phyloP scores from a whole-genome alignment of 306 rosid species.

The Lathyrus tuberosus region DNA sequence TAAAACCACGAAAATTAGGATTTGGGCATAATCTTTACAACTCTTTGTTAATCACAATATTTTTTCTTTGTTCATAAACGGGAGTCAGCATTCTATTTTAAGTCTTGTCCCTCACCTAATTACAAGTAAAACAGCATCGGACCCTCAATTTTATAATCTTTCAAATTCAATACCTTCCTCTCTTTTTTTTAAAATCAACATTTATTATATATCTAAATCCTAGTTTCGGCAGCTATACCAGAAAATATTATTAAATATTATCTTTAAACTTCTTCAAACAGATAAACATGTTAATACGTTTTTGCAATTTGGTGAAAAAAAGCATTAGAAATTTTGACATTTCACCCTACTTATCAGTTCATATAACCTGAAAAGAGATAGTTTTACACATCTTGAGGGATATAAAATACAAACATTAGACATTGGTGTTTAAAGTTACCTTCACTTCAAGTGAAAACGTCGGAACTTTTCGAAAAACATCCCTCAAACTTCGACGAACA shows the following conservation, averaged over 20 bases:
- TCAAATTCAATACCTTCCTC: constrained; percentile 6
- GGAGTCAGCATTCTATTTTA: not conserved
- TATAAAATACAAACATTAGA: constrained; percentile 24
- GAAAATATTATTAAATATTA: not conserved
- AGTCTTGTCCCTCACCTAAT: not conserved
- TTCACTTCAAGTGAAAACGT: constrained; percentile 88
- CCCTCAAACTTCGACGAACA: constrained; percentile 96
- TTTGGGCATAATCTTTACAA: not conserved
- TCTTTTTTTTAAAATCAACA: not conserved
- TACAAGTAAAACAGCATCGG: not conserved
- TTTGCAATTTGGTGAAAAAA: not conserved
- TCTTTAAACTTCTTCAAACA: not conserved
- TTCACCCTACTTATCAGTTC: constrained; percentile 20
- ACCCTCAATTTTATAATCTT: not conserved
- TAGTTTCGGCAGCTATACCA: not conserved
- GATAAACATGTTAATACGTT: not conserved
- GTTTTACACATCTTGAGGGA: constrained; percentile 6
- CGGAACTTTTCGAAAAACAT: constrained; percentile 92
- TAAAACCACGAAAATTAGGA: not conserved
- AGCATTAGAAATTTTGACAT: not conserved
- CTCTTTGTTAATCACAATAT: not conserved
- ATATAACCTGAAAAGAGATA: not conserved
- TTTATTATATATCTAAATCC: not conserved
- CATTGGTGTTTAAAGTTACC: constrained; percentile 50
- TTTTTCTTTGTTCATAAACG: not conserved